phyloP scores from a whole-genome alignment of 2,329 filamentous ascomycete genomes.

The Monosporascus sp. region DNA sequence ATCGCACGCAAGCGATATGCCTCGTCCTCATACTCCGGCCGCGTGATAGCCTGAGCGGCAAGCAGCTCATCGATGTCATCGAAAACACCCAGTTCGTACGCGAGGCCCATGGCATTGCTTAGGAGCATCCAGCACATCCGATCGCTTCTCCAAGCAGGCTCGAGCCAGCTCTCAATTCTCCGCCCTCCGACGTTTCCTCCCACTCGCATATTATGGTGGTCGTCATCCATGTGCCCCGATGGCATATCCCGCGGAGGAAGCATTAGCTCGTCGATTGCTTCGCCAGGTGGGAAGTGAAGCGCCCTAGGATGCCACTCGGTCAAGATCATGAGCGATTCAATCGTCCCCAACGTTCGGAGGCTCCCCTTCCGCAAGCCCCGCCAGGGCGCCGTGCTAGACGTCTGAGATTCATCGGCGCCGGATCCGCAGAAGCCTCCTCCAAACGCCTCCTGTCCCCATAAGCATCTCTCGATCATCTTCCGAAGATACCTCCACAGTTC shows the following conservation, averaged over 20 bases:
- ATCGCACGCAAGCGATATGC: conserved; percentile 70
- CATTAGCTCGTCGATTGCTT: conserved; percentile 65
- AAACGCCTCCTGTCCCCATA: conserved; percentile 96
- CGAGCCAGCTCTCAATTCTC: conserved; percentile 90
- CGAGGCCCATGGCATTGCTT: conserved; percentile 82
- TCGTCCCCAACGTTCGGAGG: conserved; percentile 82
- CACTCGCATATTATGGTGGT: conserved; percentile 37
- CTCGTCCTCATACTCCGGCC: conserved; percentile 68
- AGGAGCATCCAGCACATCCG: conserved; percentile 98
- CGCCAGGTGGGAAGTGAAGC: conserved; percentile 84
- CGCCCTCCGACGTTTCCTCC: conserved; percentile 67
- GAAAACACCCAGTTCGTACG: conserved; percentile 92
- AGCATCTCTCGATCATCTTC: conserved; percentile 89
- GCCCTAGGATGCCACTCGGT: conserved; percentile 97
- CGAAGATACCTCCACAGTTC: conserved; percentile 92
- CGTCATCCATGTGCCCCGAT: conserved; percentile 35
- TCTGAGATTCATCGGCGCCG: conserved; percentile 56
- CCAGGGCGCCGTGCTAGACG: conserved; percentile 65
- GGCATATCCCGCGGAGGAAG: conserved; percentile 53
- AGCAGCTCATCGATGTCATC: conserved; percentile 76
- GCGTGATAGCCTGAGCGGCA: conserved; percentile 52
- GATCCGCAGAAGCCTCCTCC: conserved; percentile 80
- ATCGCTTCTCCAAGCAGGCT: conserved; percentile 90
- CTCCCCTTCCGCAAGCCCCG: conserved; percentile 69
- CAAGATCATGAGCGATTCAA: conserved; percentile 88